Evolutionary conservation across 495 filamentous ascomycete genomes (phyloP).

Genomic region (Geopyxis carbonaria): DNA sequence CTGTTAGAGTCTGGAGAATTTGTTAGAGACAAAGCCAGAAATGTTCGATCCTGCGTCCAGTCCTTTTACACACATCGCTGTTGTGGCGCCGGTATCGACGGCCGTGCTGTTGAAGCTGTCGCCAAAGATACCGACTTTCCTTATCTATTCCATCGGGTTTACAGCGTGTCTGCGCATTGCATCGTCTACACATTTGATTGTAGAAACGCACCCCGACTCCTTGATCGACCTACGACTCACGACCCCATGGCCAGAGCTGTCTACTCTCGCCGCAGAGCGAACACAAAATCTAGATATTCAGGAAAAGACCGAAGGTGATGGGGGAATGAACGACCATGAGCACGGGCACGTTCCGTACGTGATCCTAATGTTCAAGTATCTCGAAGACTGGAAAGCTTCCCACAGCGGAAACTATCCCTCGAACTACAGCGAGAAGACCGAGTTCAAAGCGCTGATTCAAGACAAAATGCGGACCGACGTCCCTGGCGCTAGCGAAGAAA

Average conservation of each 20-base stretch:
- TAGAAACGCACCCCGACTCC: conserved; percentile 89
- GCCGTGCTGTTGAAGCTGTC: conserved; percentile 22
- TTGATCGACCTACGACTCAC: conserved; percentile 74
- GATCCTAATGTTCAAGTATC: conserved; percentile 65
- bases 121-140: conserved; percentile 45
- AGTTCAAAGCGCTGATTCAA: conserved; percentile 54
- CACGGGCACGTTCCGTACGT: conserved; percentile 91
- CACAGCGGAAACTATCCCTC: conserved; percentile 53
- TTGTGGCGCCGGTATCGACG: conserved; percentile 20
- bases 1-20: conserved; percentile 13
- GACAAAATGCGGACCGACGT: conserved; percentile 51
- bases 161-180: conserved; percentile 46
- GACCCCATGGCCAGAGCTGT: conserved; percentile 73
- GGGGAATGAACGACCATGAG: conserved; percentile 50
- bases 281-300: conserved; percentile 47
- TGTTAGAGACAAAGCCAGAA: conserved; percentile 27
- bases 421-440: conserved; percentile 72
- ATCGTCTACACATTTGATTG: conserved; percentile 52
- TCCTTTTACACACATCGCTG: conserved; percentile 29
- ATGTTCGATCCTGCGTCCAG: conserved; percentile 39
- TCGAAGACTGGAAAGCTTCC: conserved; percentile 61
- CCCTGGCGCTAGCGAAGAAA: conserved; percentile 84
- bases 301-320: conserved; percentile 11
- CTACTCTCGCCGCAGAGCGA: conserved; percentile 41
- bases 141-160: conserved; percentile 78